phyloP scores from a whole-genome alignment of 2,329 filamentous ascomycete genomes.

The Claviceps quebecensis region DNA sequence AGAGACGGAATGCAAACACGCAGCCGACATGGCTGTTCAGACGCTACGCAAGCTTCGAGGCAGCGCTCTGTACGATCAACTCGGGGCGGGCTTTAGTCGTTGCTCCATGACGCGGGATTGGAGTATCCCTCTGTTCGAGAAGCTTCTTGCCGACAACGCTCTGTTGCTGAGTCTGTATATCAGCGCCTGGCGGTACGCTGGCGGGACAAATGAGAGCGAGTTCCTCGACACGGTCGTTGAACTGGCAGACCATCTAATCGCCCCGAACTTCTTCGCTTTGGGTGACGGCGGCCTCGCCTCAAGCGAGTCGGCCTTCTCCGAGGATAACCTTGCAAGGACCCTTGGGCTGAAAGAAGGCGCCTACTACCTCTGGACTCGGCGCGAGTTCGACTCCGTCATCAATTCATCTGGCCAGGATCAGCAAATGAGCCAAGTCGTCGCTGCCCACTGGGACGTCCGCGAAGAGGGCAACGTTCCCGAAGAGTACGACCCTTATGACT shows the following conservation, averaged over 20 bases:
- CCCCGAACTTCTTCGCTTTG: conserved; percentile 45
- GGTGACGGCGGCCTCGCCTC: conserved; percentile 66
- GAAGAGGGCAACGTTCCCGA: conserved; percentile 76
- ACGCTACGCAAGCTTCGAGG: conserved; percentile 62
- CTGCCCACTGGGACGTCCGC: conserved; percentile 71
- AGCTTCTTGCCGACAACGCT: conserved; percentile 88
- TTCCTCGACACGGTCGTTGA: conserved; percentile 69
- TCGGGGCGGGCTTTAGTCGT: conserved; percentile 44
- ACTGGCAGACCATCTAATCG: conserved; percentile 72
- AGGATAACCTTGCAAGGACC: conserved; percentile 54
- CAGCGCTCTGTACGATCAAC: conserved; percentile 40
- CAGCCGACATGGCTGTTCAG: conserved; percentile 63
- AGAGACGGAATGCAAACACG: conserved; percentile 56
- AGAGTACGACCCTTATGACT: conserved; percentile 76
- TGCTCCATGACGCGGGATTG: conserved; percentile 88
- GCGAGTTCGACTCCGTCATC: conserved; percentile 70
- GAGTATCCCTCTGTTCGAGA: conserved; percentile 93
- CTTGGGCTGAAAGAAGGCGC: conserved; percentile 78
- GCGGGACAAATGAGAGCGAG: conserved; percentile 44
- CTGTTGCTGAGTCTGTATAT: conserved; percentile 73
- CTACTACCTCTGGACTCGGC: conserved; percentile 85
- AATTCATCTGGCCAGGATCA: conserved; percentile 20
- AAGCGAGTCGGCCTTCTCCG: conserved; percentile 80
- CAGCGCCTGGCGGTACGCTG: conserved; percentile 60
- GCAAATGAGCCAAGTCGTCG: conserved; percentile 57